Percentiles rank a stretch among this genome's conserved stretches.
phyloP scores from a whole-genome alignment of 2,329 filamentous ascomycete species.

The Botrytis squamosa region DNA sequence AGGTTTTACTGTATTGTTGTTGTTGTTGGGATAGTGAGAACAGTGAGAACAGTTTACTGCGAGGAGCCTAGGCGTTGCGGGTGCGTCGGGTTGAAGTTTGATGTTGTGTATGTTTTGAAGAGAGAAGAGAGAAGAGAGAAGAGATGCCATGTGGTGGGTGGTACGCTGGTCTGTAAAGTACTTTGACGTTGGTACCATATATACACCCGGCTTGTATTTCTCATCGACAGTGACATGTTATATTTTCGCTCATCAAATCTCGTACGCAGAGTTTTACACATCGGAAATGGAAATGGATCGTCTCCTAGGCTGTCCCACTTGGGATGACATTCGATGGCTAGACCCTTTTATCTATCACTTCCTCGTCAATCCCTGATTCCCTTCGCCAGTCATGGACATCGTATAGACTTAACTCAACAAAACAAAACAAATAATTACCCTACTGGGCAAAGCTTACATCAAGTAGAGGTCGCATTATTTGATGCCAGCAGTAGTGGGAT shows the following conservation, averaged over 20 bases:
- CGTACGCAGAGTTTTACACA: neutral
- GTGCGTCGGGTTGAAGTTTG: neutral
- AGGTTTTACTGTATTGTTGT: no score
- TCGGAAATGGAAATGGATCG: neutral
- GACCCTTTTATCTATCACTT: neutral
- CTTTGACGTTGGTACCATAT: neutral
- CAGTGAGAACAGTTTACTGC: neutral
- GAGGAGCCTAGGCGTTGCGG: neutral
- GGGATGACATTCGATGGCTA: conserved; percentile 1
- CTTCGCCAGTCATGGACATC: neutral
- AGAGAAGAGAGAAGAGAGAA: neutral
- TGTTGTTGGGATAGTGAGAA: neutral
- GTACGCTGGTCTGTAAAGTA: neutral
- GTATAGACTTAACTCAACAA: neutral
- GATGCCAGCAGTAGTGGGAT: conserved; percentile 10
- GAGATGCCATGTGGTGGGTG: neutral
- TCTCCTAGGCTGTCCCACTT: neutral
- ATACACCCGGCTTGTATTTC: neutral
- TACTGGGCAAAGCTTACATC: neutral
- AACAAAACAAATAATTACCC: neutral
- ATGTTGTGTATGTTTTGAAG: neutral
- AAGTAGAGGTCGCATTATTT: conserved; percentile 9
- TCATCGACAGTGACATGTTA: conserved; percentile 4
- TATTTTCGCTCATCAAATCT: neutral
- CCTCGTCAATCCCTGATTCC: neutral